Conservation (phyloP, 306 rosid genomes). For the Sechiopsis laciniata region DNA sequence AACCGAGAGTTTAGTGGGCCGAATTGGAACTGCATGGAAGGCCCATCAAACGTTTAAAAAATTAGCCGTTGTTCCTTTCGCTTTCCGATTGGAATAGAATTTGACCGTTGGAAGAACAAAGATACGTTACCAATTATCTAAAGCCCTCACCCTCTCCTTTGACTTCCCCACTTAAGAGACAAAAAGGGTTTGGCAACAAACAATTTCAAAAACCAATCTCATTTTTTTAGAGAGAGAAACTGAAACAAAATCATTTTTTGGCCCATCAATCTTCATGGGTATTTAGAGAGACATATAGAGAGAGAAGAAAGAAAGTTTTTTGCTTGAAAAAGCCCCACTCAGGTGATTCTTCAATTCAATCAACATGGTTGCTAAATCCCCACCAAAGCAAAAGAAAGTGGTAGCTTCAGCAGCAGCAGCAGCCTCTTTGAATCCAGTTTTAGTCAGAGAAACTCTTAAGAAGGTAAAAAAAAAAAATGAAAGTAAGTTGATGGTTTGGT, state of each 20-base stretch:
- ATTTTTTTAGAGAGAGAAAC: conserved; percentile 18
- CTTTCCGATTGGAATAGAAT: conserved; percentile 27
- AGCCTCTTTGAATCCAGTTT: conserved; percentile 67
- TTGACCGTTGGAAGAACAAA: conserved; percentile 78
- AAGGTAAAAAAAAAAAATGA: conserved; percentile 37
- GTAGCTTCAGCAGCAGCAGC: conserved; percentile 32
- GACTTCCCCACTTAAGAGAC: conserved; percentile 42
- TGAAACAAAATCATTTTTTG: conserved; percentile 13
- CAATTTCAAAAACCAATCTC: conserved; percentile 18
- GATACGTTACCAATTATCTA: conserved; percentile 33
- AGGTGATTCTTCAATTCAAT: conserved; percentile 26
- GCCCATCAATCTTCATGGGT: conserved; percentile 33
- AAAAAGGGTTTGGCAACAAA: conserved; percentile 29
- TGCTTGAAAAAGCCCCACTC: conserved; percentile 39
- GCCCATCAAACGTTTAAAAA: conserved; percentile 23
- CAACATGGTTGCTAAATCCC: conserved; percentile 92
- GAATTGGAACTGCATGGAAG: conserved; percentile 16
- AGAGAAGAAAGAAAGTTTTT: conserved; percentile 21
- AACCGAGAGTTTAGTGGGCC: conserved; percentile 6
- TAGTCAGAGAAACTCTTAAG: conserved; percentile 69
- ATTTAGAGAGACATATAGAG: conserved; percentile 26
- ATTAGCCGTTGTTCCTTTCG: conserved; percentile 59
- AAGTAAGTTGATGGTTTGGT: not conserved
- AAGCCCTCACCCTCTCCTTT: conserved; percentile 31
- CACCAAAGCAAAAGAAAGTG: conserved; percentile 62